These are phyloP conservation scores for Naematelia aurantialba DNA, from an alignment of 768 basidiomycete genomes.

Conservation along the genomic window DNA sequence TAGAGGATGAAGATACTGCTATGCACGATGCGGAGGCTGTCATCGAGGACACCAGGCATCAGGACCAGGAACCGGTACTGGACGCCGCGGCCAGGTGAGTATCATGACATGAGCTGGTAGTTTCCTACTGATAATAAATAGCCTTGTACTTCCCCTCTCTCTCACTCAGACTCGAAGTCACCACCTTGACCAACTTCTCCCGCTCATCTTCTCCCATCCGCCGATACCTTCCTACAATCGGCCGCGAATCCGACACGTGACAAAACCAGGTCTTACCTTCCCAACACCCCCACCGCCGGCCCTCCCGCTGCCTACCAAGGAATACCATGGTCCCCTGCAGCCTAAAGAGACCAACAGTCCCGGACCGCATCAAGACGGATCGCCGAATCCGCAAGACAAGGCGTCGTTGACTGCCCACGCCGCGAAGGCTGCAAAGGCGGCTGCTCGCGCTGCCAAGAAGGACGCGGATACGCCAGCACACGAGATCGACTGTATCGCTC, in stretches of 20 bases:
- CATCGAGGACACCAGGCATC: conserved; percentile 28
- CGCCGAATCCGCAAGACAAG: not conserved
- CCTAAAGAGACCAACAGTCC: not conserved
- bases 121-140: conserved; percentile 10
- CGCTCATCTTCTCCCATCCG: conserved; percentile 44
- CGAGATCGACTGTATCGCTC: conserved; percentile 40
- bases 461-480: conserved; percentile 32
- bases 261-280: conserved; percentile 29
- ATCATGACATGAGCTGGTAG: too few species aligned
- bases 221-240: conserved; percentile 30
- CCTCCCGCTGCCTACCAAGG: conserved; percentile 26
- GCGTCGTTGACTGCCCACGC: not conserved
- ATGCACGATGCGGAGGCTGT: conserved; percentile 5
- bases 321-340: conserved; percentile 36
- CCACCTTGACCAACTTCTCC: conserved; percentile 37
- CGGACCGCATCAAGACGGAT: not conserved
- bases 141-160: conserved; percentile 30
- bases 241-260: conserved; percentile 29
- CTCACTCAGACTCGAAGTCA: conserved; percentile 34
- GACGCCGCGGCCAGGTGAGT: conserved; percentile 32
- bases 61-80: conserved; percentile 25
- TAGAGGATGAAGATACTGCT: not conserved
- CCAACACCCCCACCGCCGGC: conserved; percentile 29
- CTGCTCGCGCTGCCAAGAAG: conserved; percentile 3
- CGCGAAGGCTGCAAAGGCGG: conserved; percentile 11